A percentile compares a stretch with the other conserved stretches of the same genome.
Evolutionary conservation across 1,139 yeast genomes (phyloP).

Genomic region (Suhomyces taliae): DNA sequence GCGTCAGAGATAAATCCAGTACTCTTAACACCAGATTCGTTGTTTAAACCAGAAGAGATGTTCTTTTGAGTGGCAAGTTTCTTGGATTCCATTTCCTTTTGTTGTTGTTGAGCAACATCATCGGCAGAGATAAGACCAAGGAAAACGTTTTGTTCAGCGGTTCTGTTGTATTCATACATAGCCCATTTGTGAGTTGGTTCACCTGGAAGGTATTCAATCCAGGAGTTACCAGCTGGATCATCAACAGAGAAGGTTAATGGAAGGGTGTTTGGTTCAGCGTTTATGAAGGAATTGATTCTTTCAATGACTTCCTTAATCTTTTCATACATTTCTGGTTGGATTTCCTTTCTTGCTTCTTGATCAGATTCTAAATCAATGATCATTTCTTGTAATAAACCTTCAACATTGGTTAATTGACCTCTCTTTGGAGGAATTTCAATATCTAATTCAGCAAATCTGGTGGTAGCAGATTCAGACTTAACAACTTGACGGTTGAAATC

Average conservation of each 20-base stretch:
- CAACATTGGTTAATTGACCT: slow-evolving; percentile 91
- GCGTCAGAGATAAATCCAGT: slow-evolving; percentile 64
- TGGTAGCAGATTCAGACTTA: slow-evolving; percentile 85
- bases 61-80: slow-evolving; percentile 39
- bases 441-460: slow-evolving; percentile 80
- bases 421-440: slow-evolving; percentile 94
- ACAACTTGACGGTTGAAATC: slow-evolving; percentile 91
- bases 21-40: slow-evolving; percentile 42
- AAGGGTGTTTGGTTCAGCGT: slow-evolving; percentile 63
- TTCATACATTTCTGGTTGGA: slow-evolving; percentile 72
- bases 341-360: slow-evolving; percentile 72
- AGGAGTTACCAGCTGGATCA: slow-evolving; percentile 97
- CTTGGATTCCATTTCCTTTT: slow-evolving; percentile 37
- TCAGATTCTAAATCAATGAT: slow-evolving; percentile 76
- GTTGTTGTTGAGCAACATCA: slow-evolving; percentile 60
- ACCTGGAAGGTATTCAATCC: slow-evolving; percentile 89
- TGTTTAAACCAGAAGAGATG: slow-evolving; percentile 25
- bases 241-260: slow-evolving; percentile 83
- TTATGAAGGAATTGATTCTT: slow-evolving; percentile 57
- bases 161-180: slow-evolving; percentile 75
- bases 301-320: slow-evolving; percentile 71
- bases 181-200: slow-evolving; percentile 93
- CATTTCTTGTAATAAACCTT: slow-evolving; percentile 84
- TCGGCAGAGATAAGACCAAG: slow-evolving; percentile 87
- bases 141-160: slow-evolving; percentile 83